A percentile compares a stretch with the other conserved stretches of the same genome.
These are phyloP conservation scores for Epicoccum nigrum DNA, from an alignment of 2,329 filamentous ascomycete species.

Conservation along the genomic window DNA sequence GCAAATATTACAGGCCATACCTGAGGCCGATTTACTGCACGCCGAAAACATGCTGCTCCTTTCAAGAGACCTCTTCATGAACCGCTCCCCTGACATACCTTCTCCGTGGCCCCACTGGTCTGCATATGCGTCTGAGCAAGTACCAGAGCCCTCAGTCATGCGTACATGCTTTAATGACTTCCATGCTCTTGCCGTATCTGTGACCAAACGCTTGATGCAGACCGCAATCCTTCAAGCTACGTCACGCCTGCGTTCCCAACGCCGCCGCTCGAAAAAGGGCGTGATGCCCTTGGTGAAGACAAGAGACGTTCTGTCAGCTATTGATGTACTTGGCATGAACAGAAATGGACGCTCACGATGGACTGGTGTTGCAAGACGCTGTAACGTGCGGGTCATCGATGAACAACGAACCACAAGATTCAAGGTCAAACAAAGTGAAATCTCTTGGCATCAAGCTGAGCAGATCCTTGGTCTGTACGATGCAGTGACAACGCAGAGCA, in stretches of 20 bases:
- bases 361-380: conserved; percentile 58
- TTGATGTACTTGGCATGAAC: conserved; percentile 61
- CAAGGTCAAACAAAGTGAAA: conserved; percentile 44
- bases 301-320: conserved; percentile 61
- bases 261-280: conserved; percentile 33
- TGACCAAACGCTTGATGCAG: conserved; percentile 74
- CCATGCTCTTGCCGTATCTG: conserved; percentile 67
- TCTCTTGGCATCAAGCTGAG: conserved; percentile 52
- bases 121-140: conserved; percentile 30
- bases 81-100: conserved; percentile 32
- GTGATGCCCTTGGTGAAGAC: conserved; percentile 48
- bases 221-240: conserved; percentile 72
- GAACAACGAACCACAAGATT: conserved; percentile 18
- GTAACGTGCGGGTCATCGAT: conserved; percentile 56
- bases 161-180: conserved; percentile 79
- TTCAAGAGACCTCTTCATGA: conserved; percentile 47
- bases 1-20: conserved; percentile 37
- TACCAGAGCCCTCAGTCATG: conserved; percentile 68
- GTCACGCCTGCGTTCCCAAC: conserved; percentile 66
- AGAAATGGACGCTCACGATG: conserved; percentile 57
- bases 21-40: conserved; percentile 42
- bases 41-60: conserved; percentile 37
- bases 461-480: conserved; percentile 23
- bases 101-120: conserved; percentile 45
- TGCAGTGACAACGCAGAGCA: conserved; percentile 35